These are phyloP conservation scores for Pelargonium fulgidum DNA, from an alignment of 441 rosid genomes.

Conservation along the genomic window DNA sequence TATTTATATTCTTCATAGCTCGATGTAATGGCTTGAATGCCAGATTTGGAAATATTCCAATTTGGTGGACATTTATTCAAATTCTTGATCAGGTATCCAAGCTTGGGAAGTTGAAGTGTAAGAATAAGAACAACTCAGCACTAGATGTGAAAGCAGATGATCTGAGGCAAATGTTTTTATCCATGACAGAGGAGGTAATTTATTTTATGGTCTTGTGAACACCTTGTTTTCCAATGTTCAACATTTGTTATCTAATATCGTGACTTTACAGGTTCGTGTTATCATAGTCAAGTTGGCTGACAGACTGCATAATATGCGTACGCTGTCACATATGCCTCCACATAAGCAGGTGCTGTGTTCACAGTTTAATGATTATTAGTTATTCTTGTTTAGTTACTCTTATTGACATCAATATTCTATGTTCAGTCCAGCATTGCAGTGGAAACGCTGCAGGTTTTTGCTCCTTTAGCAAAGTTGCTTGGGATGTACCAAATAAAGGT, in stretches of 20 bases:
- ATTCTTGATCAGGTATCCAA: constrained; percentile 62
- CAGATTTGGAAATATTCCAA: not conserved
- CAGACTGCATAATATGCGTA: constrained; percentile 97
- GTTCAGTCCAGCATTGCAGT: constrained; percentile 86
- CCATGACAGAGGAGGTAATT: constrained; percentile 94
- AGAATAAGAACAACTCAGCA: constrained; percentile 54
- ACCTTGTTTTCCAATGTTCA: not conserved
- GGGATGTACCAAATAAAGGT: constrained; percentile 99
- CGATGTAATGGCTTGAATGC: not conserved
- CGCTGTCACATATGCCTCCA: constrained; percentile 86
- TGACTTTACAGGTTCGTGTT: constrained; percentile 73
- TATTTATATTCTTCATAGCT: constrained; percentile 8
- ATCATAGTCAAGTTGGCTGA: constrained; percentile 97
- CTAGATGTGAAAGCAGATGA: constrained; percentile 99
- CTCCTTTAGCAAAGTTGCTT: constrained; percentile 88
- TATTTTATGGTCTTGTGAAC: not conserved
- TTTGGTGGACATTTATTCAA: not conserved
- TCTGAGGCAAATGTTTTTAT: constrained; percentile 91
- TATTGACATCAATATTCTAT: constrained; percentile 24
- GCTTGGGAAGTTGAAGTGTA: constrained; percentile 81
- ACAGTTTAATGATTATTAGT: not conserved
- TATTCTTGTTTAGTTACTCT: constrained; percentile 1
- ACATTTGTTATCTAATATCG: constrained; percentile 19
- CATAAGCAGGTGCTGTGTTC: constrained; percentile 70
- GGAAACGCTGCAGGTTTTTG: constrained; percentile 96